Evolutionary conservation across 805 yeast genomes (phyloP), one percentile per base, ranked within the genome.

Genomic region (Candida insectorum): DNA sequence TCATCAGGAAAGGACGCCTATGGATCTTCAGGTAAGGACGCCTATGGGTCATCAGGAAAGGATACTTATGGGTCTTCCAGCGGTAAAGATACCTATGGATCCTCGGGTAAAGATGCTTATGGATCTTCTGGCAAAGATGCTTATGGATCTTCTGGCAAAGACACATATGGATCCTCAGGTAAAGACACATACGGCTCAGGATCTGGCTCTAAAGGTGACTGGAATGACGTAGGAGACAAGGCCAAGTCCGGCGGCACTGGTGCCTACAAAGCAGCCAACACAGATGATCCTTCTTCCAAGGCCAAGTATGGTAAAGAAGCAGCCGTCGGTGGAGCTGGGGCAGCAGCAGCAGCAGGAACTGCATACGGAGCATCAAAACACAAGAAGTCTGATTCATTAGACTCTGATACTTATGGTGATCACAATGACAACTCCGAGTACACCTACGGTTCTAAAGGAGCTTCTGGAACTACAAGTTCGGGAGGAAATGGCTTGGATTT

Each of bases 401-500:
- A n/a, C 6, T 14, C 26, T 19, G 26, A 31, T n/a, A 16, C 37
- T 28, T 26, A 30, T 19, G 39, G 39, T 18, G 20, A 15, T 23
- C 12, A 25, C 9, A 5, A n/a, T 10, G 14, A 6, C 4, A 48
- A 47, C 15, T 20, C 23, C 8, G 23, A 20, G 23, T 15, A 17
- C 35, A 24, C 30, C 24, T 41, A 41, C 33, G 33, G 41, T 13
- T 30, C 39, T 13, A 30, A 21, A 26, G 30, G 21, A 19, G 26
- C 14, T 16, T 11, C n/a, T 15, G 21, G 29, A 15, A 13, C 25
- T 23, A 13, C 20, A 12, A 26, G 25, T 6, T 24, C 29, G 14
- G 34, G 20, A n/a, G 37, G 32, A 12, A 16, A 20, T 17, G 40
- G 39, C 13, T 43, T 40, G 16, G 54, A 49, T 9, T 63, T 62